These are phyloP conservation scores for Vaccinium corymbosum DNA, from an alignment of 148 eudicot genomes.

Conservation along the genomic window DNA sequence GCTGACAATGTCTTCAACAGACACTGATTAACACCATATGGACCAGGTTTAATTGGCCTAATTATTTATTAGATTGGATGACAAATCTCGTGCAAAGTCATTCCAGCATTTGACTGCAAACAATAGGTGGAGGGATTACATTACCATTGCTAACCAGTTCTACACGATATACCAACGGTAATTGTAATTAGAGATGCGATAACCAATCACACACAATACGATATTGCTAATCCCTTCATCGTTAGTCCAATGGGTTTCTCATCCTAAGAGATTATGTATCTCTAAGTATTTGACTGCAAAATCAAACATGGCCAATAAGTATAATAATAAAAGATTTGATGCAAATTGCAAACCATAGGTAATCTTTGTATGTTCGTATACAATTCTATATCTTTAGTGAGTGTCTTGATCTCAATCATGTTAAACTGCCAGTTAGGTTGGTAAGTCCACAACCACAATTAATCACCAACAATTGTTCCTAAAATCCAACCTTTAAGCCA, in stretches of 20 bases:
- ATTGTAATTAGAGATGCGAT: not conserved
- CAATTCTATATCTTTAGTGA: not conserved
- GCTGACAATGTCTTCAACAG: not conserved
- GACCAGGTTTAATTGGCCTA: not conserved
- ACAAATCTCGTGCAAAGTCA: not conserved
- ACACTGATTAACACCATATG: not conserved
- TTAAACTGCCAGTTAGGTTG: not conserved
- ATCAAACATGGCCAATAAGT: not conserved
- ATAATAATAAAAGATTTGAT: not conserved
- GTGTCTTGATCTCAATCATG: not conserved
- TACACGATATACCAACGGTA: not conserved
- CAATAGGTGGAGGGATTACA: not conserved
- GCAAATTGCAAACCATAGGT: not conserved
- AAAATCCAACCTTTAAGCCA: constrained; percentile 18
- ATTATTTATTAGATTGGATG: not conserved
- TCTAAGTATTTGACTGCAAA: not conserved
- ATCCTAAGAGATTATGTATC: not conserved
- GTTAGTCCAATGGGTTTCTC: not conserved
- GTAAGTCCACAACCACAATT: constrained; percentile 6
- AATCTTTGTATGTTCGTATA: not conserved
- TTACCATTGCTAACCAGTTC: not conserved
- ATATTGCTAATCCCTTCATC: not conserved
- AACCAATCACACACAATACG: not conserved
- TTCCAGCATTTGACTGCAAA: not conserved
- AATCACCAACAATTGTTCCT: constrained; percentile 6